Evolutionary conservation across 169 alveolate genomes (phyloP).

Genomic region (Babesia ovata): DNA sequence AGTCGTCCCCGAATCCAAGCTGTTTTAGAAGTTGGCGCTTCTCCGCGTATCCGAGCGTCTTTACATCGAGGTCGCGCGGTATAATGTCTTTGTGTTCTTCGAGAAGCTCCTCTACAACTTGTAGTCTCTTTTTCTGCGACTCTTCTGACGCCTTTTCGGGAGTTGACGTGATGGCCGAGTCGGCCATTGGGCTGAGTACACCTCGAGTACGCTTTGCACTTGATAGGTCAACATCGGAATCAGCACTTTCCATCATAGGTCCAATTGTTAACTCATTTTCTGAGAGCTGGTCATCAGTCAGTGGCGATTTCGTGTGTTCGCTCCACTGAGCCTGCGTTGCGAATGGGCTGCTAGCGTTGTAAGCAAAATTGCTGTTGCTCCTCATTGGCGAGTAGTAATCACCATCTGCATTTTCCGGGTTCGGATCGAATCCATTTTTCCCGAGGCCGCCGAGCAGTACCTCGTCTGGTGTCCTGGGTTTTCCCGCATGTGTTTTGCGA

Average conservation of each 20-base stretch:
- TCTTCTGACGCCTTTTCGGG: slow-evolving; percentile 32
- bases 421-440: neutral
- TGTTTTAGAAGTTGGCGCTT: slow-evolving; percentile 48
- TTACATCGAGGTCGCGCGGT: slow-evolving; percentile 33
- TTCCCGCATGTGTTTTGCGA: slow-evolving; percentile 5
- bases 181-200: neutral
- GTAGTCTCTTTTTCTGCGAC: slow-evolving; percentile 4
- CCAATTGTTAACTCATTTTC: neutral
- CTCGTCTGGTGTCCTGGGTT: slow-evolving; percentile 34
- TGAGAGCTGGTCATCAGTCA: neutral
- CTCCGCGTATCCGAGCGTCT: slow-evolving; percentile 52
- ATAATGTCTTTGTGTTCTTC: slow-evolving; percentile 29
- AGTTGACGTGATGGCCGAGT: slow-evolving; percentile 1
- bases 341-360: slow-evolving; percentile 20
- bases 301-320: slow-evolving; percentile 1
- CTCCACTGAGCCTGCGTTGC: slow-evolving; percentile 32
- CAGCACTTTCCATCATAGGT: neutral
- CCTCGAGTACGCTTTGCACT: neutral
- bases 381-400: slow-evolving; percentile 4
- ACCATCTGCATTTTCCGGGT: neutral
- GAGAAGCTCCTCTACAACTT: slow-evolving; percentile 21
- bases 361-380: neutral
- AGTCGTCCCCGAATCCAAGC: slow-evolving; percentile 63
- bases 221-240: neutral
- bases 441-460: slow-evolving; percentile 22